Evolutionary conservation across 75 land plant species (phyloP).

Genomic region (Isoetes taiwanensis): DNA sequence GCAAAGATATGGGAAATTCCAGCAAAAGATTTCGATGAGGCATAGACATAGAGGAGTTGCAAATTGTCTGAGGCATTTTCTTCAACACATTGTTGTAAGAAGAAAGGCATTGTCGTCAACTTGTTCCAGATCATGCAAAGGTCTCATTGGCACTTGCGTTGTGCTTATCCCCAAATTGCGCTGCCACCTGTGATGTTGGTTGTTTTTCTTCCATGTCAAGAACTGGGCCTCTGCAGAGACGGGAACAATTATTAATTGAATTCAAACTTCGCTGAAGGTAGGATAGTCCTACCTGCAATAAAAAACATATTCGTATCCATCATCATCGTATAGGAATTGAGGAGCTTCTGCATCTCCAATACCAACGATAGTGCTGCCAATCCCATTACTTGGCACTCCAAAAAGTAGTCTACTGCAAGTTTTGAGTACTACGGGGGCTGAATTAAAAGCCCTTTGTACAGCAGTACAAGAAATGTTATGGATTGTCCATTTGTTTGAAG

Average conservation of each 20-base stretch:
- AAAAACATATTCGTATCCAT: slow-evolving; percentile 58
- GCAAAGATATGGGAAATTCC: slow-evolving; percentile 73
- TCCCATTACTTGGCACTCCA: no score
- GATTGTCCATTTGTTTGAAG: no score
- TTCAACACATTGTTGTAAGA: slow-evolving; percentile 50
- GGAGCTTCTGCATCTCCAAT: slow-evolving; percentile 91
- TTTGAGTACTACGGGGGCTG: no score
- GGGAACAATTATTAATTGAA: no score
- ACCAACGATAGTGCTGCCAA: slow-evolving; percentile 95
- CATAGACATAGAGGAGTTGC: slow-evolving; percentile 70
- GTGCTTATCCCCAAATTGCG: no score
- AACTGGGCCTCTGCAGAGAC: slow-evolving; percentile 75
- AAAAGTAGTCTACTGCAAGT: no score
- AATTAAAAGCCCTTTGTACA: no score
- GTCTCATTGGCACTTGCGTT: no score
- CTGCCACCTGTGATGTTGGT: no score
- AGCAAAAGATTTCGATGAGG: slow-evolving; percentile 61
- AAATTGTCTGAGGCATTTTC: slow-evolving; percentile 63
- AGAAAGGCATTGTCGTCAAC: slow-evolving; percentile 63
- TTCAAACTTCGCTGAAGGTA: no score
- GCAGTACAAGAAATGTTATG: no score
- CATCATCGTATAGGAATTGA: slow-evolving; percentile 75
- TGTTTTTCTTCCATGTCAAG: slow-evolving; percentile 54
- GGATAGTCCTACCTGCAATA: slow-evolving; percentile 75
- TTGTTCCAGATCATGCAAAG: no score